These are phyloP conservation scores for Sporothrix schenckii DNA, from an alignment of 2,329 filamentous ascomycete genomes.

Conservation along the genomic window DNA sequence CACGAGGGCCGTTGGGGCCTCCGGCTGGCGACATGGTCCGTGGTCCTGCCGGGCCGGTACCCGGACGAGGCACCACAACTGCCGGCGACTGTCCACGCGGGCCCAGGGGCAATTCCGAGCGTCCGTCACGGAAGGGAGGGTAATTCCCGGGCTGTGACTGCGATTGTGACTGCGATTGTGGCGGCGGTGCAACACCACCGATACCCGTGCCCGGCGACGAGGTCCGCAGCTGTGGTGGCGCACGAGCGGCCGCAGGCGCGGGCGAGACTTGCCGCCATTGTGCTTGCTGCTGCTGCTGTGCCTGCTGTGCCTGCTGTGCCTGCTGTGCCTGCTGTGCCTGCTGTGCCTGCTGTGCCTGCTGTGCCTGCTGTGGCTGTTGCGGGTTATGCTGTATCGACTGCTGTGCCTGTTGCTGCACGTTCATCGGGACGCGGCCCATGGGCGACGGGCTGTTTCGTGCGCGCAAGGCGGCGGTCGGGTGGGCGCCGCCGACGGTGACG, in stretches of 20 bases:
- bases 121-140: slow-evolving; percentile 44
- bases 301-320: slow-evolving; percentile 2
- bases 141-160: slow-evolving; percentile 35
- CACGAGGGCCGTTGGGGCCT: slow-evolving; percentile 44
- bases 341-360: slow-evolving; percentile 27
- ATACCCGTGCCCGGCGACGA: slow-evolving; percentile 12
- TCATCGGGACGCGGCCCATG: slow-evolving; percentile 36
- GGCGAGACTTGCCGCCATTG: slow-evolving; percentile 33
- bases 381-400: neutral
- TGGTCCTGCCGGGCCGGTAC: slow-evolving; percentile 34
- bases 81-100: slow-evolving; percentile 39
- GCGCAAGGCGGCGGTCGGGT: slow-evolving; percentile 20
- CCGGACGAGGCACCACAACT: neutral
- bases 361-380: slow-evolving; percentile 4
- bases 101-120: slow-evolving; percentile 47
- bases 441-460: slow-evolving; percentile 35
- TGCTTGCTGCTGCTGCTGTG: slow-evolving; percentile 10
- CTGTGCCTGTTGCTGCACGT: slow-evolving; percentile 36
- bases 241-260: slow-evolving; percentile 32
- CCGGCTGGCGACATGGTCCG: slow-evolving; percentile 41
- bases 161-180: too few species aligned
- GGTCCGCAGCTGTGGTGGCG: slow-evolving; percentile 30
- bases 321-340: slow-evolving; percentile 29
- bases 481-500: slow-evolving; percentile 9
- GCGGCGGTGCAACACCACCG: neutral